Base-by-base conservation (phyloP, 2,329 filamentous ascomycete species). In the Hypoxylon sp. region DNA sequence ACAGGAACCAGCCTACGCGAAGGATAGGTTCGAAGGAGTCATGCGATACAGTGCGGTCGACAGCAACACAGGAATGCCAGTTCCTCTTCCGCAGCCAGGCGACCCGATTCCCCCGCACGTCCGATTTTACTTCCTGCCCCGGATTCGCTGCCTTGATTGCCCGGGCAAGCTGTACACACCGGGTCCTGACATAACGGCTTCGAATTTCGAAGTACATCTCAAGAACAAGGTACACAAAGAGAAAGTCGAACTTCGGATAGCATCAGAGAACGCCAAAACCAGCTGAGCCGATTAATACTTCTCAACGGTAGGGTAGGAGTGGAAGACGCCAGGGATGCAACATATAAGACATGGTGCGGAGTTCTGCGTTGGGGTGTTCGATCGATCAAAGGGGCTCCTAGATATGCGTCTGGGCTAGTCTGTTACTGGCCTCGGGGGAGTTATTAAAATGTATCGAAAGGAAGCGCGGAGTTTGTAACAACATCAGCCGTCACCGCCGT, bases 161-260 rank as follows among this genome's bases (percentile, higher is more conserved):
- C 93, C 93, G 0, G 93, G 93, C 30, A 98, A 98, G 80, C 84
- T 97, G 10, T 99, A 99, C 80, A 97, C 94, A 0, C 93, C 94
- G 0, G 93, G 94, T 0, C 93, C 94, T 0, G 93, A 91, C 23
- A 91, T 87, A 78, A 94, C 93, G 2, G 92, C 95, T 4, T 90
- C 90, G 49, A 97, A 97, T 76, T 99, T 99, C 70, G 93, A 97
- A 80, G 89, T 97, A 1, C 96, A 99, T 81, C 84, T 98, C 52
- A 93, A 91, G 79, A 98, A 97, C 79, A 88, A 92, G 46, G 84
- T 86, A 57, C 96, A 99, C 79, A 87, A 90, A 74, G 89, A 93
- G 72, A 87, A 87, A 73, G 92, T 94, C 9, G 87, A 90, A 59
- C 63, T 64, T 11, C 56, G 70, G n/a, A 57, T 72, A 21, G 56